A percentile compares a stretch with the other conserved stretches of the same genome.
phyloP scores from a whole-genome alignment of 202 grass and related monocot species.

The Tripidium arundinaceum region DNA sequence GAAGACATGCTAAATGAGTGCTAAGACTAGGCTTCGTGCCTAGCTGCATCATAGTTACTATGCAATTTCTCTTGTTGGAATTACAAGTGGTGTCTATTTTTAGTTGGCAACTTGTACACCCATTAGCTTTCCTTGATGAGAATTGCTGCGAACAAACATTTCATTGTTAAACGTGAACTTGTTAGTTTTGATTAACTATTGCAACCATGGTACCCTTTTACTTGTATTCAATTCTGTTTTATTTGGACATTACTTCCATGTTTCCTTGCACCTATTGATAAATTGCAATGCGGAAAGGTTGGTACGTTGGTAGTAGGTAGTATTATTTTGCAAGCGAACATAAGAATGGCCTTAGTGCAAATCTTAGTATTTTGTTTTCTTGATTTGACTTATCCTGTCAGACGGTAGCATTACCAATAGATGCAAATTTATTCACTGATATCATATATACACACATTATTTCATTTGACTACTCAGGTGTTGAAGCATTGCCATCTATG shows the following conservation, averaged over 20 bases:
- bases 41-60: constrained; percentile 8
- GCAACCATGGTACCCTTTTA: background rate
- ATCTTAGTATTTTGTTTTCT: constrained; percentile 4
- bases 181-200: background rate
- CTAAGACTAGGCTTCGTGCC: background rate
- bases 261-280: background rate
- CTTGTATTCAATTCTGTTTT: background rate
- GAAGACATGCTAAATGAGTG: background rate
- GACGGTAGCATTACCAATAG: constrained; percentile 9
- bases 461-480: constrained; percentile 40
- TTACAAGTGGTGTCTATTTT: background rate
- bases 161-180: constrained; percentile 7
- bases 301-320: background rate
- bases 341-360: background rate
- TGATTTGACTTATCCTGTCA: background rate
- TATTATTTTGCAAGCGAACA: background rate
- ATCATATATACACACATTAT: background rate
- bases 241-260: background rate
- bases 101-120: background rate
- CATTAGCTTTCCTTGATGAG: background rate
- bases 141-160: background rate
- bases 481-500: constrained; percentile 75
- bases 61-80: constrained; percentile 1
- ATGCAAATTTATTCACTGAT: background rate
- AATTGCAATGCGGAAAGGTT: background rate